Evolutionary conservation across 2,329 filamentous ascomycete genomes (phyloP), one percentile per base, ranked within the genome.

Genomic region (Colletotrichum melonis): DNA sequence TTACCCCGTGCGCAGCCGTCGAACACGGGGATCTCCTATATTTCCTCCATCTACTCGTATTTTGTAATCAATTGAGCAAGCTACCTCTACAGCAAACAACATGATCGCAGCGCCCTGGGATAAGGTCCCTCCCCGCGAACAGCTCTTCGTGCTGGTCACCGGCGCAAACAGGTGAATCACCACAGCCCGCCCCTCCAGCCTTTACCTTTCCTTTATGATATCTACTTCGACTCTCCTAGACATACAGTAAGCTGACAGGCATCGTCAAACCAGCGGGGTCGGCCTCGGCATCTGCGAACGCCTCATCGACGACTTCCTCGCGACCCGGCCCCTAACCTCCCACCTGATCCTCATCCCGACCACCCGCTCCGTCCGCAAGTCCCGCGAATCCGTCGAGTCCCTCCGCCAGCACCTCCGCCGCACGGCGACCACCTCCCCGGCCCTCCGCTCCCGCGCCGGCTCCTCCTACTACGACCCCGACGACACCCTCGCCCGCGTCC

Each of bases 221-320:
- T 14, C 32, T 49, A 22, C 16, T 24, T 28, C 52, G 3, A 55
- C 22, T 28, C 52, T 14, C 11, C 52, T 1, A 5, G 22, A 16
- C 52, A 55, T 5, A 49, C 35, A 42, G 32, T 24, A 7, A 22
- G 19, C 60, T 69, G 52, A 72, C 58, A n/a, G 6, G 7, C 24
- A 16, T 2, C 19, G 26, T 30, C 12, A 49, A 11, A 30, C 28
- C 82, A 98, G 96, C 81, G 96, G 96, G 74, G 91, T 98, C 57
- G 96, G 96, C 57, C 93, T 96, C 78, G 92, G 93, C 68, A 95
- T 94, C 77, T 94, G 93, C 81, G 91, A 93, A 79, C 94, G 95
- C 74, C 88, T 98, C 69, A 96, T 97, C 77, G 94, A 98, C 85
- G 94, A 97, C 78, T 98, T 98, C 86, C 90, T 97, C 73, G 85